A percentile compares a stretch with the other conserved stretches of the same genome.
Conservation (phyloP, 2,329 filamentous ascomycete species). For the Parafenestella ontariensis region DNA sequence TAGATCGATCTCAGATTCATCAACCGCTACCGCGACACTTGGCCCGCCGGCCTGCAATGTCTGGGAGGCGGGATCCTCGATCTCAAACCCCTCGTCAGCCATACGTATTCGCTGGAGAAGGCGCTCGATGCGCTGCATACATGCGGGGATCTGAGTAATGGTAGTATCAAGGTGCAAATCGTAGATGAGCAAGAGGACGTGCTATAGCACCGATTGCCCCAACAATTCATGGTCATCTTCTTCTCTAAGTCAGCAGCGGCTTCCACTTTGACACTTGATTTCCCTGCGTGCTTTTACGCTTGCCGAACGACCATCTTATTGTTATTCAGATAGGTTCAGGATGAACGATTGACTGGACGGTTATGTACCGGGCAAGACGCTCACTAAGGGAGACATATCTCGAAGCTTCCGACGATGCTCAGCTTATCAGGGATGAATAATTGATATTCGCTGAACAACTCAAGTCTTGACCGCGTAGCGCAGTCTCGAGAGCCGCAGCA, state of each 20-base stretch:
- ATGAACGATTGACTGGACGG: too few relatives aligned
- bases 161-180: constrained; percentile 68
- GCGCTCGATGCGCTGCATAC: constrained; percentile 65
- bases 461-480: too few relatives aligned
- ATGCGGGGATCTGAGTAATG: constrained; percentile 59
- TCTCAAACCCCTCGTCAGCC: constrained; percentile 68
- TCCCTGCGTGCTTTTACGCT: too few relatives aligned
- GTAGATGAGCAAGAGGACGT: constrained; percentile 54
- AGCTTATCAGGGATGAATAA: too few relatives aligned
- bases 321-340: too few relatives aligned
- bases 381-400: too few relatives aligned
- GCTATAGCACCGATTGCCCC: constrained; percentile 12
- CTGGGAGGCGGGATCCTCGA: constrained; percentile 67
- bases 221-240: neutral
- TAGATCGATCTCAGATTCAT: constrained; percentile 74
- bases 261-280: too few relatives aligned
- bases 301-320: too few relatives aligned
- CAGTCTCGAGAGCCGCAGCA: too few relatives aligned
- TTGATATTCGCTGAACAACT: too few relatives aligned
- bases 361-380: too few relatives aligned
- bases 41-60: constrained; percentile 70
- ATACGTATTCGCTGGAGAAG: constrained; percentile 67
- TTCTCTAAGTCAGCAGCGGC: neutral
- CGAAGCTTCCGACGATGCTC: too few relatives aligned
- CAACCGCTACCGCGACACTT: constrained; percentile 73